Percentiles rank a stretch among this genome's conserved stretches.
Conservation (phyloP, 257 asterid species). For the Osmanthus fragrans region DNA sequence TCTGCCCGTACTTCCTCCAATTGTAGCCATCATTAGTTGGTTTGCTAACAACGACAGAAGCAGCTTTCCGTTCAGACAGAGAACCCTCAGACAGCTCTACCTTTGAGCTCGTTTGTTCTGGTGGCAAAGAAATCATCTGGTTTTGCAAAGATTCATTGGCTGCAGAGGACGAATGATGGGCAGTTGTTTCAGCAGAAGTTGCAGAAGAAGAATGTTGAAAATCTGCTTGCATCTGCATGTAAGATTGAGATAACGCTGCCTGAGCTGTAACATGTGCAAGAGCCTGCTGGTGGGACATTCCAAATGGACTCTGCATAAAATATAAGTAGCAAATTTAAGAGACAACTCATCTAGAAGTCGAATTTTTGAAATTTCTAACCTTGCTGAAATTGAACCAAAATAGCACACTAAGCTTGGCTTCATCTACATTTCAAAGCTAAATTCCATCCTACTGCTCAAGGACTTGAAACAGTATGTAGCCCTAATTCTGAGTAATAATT, state of each 20-base stretch:
- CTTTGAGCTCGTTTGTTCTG: constrained; percentile 38
- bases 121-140: constrained; percentile 22
- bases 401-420: neutral
- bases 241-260: constrained; percentile 73
- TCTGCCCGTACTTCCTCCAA: constrained; percentile 99
- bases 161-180: constrained; percentile 33
- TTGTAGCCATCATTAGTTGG: constrained; percentile 87
- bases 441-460: neutral
- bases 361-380: neutral
- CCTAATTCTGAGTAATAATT: neutral
- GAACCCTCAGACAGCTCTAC: constrained; percentile 47
- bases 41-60: constrained; percentile 39
- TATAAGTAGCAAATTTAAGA: constrained; percentile 7
- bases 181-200: constrained; percentile 33
- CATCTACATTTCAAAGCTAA: neutral
- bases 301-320: constrained; percentile 84
- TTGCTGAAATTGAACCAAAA: neutral
- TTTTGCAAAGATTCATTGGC: constrained; percentile 33
- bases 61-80: constrained; percentile 50
- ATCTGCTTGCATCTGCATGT: constrained; percentile 56
- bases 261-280: constrained; percentile 96
- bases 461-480: neutral
- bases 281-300: constrained; percentile 98
- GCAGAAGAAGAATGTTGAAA: constrained; percentile 40
- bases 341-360: neutral